Percentiles rank a stretch among this genome's conserved stretches.
phyloP scores from a whole-genome alignment of 2,329 filamentous ascomycete species.

The Arthrobotrys entomopaga region DNA sequence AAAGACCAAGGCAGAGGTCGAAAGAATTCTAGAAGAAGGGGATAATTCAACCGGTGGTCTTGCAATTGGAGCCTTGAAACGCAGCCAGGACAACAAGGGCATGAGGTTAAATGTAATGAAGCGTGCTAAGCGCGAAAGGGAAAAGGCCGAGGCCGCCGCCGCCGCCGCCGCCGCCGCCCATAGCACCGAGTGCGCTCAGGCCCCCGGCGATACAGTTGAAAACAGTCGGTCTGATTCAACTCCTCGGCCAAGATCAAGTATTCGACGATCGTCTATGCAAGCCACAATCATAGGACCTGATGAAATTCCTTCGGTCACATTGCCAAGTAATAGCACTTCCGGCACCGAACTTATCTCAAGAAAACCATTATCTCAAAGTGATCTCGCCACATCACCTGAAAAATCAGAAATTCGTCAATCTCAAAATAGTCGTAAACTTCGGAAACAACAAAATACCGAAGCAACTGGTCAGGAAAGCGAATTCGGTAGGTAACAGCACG shows the following conservation, averaged over 20 bases:
- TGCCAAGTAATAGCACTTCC: slow-evolving; percentile 2
- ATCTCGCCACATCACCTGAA: slow-evolving; percentile 2
- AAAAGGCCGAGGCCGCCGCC: slow-evolving; percentile 46
- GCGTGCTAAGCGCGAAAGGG: slow-evolving; percentile 63
- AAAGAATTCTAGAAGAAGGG: slow-evolving; percentile 38
- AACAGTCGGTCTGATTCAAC: background rate
- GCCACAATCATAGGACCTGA: background rate
- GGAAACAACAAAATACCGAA: slow-evolving; percentile 61
- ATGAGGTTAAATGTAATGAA: slow-evolving; percentile 83
- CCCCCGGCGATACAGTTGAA: background rate
- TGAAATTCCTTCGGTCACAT: background rate
- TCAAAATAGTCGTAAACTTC: slow-evolving; percentile 60
- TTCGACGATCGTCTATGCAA: slow-evolving; percentile 30
- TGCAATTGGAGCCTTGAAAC: slow-evolving; percentile 41
- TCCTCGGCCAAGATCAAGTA: slow-evolving; percentile 26
- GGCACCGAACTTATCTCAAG: slow-evolving; percentile 13
- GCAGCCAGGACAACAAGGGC: slow-evolving; percentile 71
- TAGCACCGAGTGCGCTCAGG: background rate
- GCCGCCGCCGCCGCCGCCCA: slow-evolving; percentile 47
- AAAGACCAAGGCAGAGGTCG: slow-evolving; percentile 38
- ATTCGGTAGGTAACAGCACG: slow-evolving; percentile 23
- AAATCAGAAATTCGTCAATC: slow-evolving; percentile 10
- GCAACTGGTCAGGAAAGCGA: slow-evolving; percentile 11
- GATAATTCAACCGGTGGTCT: slow-evolving; percentile 26
- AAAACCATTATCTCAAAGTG: slow-evolving; percentile 8